phyloP scores from a whole-genome alignment of 139 green algal species.

The Chlamydomonas sp. region DNA sequence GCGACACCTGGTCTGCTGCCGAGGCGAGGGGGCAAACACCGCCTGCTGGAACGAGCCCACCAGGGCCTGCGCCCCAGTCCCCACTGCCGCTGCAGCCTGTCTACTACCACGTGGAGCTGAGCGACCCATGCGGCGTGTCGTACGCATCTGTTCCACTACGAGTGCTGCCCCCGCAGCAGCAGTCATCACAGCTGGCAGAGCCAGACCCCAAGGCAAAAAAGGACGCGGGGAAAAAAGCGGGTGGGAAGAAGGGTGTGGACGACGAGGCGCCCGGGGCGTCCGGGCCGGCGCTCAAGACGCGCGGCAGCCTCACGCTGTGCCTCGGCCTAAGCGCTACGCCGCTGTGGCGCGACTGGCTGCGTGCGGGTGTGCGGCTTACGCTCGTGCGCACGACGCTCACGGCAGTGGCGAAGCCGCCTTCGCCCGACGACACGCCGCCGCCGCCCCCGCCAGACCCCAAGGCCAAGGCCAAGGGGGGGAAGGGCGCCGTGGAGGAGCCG shows the following conservation, averaged over 20 bases:
- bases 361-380: no score
- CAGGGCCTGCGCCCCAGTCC: neutral
- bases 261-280: no score
- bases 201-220: neutral
- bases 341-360: no score
- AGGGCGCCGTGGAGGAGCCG: neutral
- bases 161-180: neutral
- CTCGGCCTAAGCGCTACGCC: no score
- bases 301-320: no score
- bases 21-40: neutral
- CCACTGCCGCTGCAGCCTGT: neutral
- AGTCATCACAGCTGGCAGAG: no score
- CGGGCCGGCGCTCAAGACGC: no score
- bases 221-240: neutral
- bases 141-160: neutral
- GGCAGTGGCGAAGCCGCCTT: no score
- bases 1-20: neutral
- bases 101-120: neutral
- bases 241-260: neutral
- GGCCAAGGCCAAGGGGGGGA: neutral
- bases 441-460: neutral
- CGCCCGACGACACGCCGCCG: no score
- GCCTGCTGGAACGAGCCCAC: neutral
- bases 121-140: neutral
- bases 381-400: no score